phyloP scores from a whole-genome alignment of 768 basidiomycete genomes.

The Rhodotorula graminis region DNA sequence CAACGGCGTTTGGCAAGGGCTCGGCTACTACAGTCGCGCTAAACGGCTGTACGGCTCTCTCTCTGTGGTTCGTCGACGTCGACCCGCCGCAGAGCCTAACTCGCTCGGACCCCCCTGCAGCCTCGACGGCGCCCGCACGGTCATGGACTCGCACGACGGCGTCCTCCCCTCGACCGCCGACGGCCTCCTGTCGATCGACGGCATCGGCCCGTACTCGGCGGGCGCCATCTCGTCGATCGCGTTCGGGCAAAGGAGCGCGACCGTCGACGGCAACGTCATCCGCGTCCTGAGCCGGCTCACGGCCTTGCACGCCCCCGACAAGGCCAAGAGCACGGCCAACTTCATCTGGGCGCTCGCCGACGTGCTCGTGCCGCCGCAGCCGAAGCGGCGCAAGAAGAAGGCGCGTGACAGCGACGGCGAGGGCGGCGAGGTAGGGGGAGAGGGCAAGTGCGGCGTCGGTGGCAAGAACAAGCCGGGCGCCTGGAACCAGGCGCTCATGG shows the following conservation, averaged over 20 bases:
- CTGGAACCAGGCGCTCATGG: constrained; percentile 72
- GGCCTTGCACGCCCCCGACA: constrained; percentile 74
- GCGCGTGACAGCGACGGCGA: neutral
- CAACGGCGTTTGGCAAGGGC: constrained; percentile 77
- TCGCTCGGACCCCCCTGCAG: neutral
- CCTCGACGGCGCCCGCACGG: constrained; percentile 75
- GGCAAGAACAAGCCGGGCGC: constrained; percentile 24
- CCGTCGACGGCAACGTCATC: constrained; percentile 56
- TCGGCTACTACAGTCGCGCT: constrained; percentile 42
- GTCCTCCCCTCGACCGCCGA: constrained; percentile 71
- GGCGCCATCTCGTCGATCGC: constrained; percentile 66
- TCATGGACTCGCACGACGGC: constrained; percentile 62
- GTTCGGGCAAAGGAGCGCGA: constrained; percentile 73
- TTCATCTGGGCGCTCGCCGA: constrained; percentile 76
- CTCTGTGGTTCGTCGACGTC: neutral
- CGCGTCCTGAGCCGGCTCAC: constrained; percentile 51
- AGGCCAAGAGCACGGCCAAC: constrained; percentile 70
- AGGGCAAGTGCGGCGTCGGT: neutral
- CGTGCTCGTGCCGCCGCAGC: constrained; percentile 60
- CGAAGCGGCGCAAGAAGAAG: constrained; percentile 9
- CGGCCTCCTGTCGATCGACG: constrained; percentile 78
- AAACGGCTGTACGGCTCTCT: constrained; percentile 54
- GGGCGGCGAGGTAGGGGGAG: no score
- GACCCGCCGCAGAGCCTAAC: neutral
- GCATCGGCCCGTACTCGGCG: constrained; percentile 53